These are phyloP conservation scores for Bocquillonia castaneifolia DNA, from an alignment of 441 rosid genomes.

Conservation along the genomic window DNA sequence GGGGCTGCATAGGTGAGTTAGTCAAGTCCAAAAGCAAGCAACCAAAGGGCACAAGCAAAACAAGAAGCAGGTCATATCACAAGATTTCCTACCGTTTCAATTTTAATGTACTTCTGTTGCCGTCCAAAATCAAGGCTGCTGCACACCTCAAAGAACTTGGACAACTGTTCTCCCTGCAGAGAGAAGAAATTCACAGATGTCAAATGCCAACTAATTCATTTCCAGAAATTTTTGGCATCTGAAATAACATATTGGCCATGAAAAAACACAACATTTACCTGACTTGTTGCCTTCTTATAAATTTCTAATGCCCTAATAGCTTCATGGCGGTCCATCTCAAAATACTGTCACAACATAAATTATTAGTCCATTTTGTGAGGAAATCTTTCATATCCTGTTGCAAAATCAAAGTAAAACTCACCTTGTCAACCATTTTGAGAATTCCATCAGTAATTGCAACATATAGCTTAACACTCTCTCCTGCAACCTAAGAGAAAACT, in stretches of 20 bases:
- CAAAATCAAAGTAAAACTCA: too few species aligned
- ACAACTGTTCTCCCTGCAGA: conserved; percentile 39
- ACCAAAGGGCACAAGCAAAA: neutral
- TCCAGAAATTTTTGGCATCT: neutral
- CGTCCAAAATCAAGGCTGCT: conserved; percentile 32
- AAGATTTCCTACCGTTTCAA: conserved; percentile 30
- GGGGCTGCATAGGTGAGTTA: conserved; percentile 35
- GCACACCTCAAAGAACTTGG: conserved; percentile 45
- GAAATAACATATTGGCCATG: neutral
- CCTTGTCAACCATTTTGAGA: conserved; percentile 44
- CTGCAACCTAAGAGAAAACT: conserved; percentile 34
- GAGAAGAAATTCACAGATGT: neutral
- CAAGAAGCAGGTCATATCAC: neutral
- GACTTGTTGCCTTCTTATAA: conserved; percentile 41
- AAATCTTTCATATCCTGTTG: too few species aligned
- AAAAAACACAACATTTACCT: conserved; percentile 30
- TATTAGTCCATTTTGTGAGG: neutral
- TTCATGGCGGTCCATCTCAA: conserved; percentile 44
- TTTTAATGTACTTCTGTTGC: conserved; percentile 32
- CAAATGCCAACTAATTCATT: neutral
- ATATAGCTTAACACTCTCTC: conserved; percentile 42
- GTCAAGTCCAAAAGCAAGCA: neutral
- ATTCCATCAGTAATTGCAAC: conserved; percentile 46
- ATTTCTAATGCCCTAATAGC: conserved; percentile 45
- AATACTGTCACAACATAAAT: conserved; percentile 31